phyloP scores from a whole-genome alignment of 805 yeast species.

The Candida gorgasii region DNA sequence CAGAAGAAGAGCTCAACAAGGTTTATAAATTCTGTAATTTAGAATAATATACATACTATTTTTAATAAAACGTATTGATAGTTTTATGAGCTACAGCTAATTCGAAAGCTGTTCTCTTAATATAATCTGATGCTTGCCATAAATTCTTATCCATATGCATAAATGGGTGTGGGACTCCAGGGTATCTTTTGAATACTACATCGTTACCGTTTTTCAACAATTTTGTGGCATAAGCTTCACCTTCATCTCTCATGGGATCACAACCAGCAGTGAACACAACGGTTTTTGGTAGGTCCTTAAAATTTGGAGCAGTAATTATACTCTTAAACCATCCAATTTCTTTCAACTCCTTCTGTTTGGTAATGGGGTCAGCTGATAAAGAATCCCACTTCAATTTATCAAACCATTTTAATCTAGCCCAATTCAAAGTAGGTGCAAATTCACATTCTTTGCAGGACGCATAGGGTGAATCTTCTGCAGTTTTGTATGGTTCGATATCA shows the following conservation, averaged over 20 bases:
- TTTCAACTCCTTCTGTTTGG: constrained; percentile 16
- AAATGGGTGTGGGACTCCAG: constrained; percentile 35
- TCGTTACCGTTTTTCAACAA: constrained; percentile 25
- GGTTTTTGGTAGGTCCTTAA: constrained; percentile 25
- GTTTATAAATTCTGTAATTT: constrained; percentile 14
- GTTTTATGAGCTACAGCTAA: constrained; percentile 26
- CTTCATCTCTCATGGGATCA: constrained; percentile 34
- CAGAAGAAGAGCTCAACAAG: constrained; percentile 45
- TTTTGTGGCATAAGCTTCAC: constrained; percentile 29
- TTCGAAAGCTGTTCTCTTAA: constrained; percentile 26
- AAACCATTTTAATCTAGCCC: constrained; percentile 31
- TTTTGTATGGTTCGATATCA: constrained; percentile 23
- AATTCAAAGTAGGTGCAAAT: constrained; percentile 32
- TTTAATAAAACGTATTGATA: neutral
- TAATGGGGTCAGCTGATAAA: constrained; percentile 17
- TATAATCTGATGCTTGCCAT: constrained; percentile 29
- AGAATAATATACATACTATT: constrained; percentile 2
- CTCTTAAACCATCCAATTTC: constrained; percentile 31
- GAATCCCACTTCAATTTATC: constrained; percentile 29
- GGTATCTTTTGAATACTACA: constrained; percentile 26
- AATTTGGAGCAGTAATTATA: constrained; percentile 28
- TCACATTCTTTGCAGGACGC: constrained; percentile 25
- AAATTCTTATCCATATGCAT: constrained; percentile 32
- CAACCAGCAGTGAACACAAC: constrained; percentile 31
- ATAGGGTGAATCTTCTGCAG: constrained; percentile 27